Percentiles rank a stretch among this genome's conserved stretches.
These are phyloP conservation scores for Mycena galericulata DNA, from an alignment of 768 basidiomycete genomes.

Conservation along the genomic window DNA sequence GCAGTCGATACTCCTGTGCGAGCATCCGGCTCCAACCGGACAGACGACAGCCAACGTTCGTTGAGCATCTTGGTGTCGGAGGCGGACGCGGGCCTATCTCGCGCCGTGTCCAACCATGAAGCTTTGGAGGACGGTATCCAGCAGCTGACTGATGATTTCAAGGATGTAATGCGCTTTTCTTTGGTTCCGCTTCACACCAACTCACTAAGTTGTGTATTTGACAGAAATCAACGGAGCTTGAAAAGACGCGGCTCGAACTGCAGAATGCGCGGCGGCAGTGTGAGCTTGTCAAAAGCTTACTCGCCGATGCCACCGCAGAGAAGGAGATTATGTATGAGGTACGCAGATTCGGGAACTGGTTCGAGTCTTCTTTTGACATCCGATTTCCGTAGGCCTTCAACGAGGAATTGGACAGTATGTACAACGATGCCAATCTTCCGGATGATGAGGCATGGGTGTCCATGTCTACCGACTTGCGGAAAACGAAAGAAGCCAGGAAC, in stretches of 20 bases:
- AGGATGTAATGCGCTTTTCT: conserved; percentile 58
- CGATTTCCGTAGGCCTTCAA: conserved; percentile 82
- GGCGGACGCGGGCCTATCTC: conserved; percentile 66
- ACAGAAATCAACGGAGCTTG: conserved; percentile 74
- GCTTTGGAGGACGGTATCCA: conserved; percentile 64
- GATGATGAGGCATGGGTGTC: conserved; percentile 87
- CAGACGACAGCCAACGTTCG: conserved; percentile 54
- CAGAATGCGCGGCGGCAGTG: conserved; percentile 79
- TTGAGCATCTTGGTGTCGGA: conserved; percentile 68
- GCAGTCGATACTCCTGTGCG: conserved; percentile 47
- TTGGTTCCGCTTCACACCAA: neutral
- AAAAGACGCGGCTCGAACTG: conserved; percentile 71
- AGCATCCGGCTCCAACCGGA: conserved; percentile 37
- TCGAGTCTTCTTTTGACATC: neutral
- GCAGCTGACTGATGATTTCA: conserved; percentile 61
- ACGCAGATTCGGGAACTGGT: conserved; percentile 33
- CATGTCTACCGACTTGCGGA: conserved; percentile 76
- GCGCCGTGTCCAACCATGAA: conserved; percentile 67
- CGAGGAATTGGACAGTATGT: conserved; percentile 93
- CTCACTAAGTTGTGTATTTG: neutral
- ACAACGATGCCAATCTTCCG: conserved; percentile 84
- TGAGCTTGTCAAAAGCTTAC: conserved; percentile 81
- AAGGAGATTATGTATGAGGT: conserved; percentile 96
- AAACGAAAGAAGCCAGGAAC: conserved; percentile 83
- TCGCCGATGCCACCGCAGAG: conserved; percentile 84